Conservation (phyloP, 2,329 filamentous ascomycete genomes). For the Nemania sp. region DNA sequence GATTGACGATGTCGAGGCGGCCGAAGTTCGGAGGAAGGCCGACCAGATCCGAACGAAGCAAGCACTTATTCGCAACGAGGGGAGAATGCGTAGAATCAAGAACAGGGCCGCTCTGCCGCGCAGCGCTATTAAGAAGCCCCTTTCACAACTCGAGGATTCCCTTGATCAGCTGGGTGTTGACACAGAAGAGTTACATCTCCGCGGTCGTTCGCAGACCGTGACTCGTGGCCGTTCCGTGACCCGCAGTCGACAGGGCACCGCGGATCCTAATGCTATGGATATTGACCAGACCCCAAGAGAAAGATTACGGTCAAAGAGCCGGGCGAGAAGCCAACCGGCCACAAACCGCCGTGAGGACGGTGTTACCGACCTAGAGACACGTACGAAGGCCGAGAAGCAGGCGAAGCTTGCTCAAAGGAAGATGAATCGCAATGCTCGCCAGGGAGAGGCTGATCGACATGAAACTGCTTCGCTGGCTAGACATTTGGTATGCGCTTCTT, state of each 20-base stretch:
- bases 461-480: conserved; percentile 79
- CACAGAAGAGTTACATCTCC: conserved; percentile 72
- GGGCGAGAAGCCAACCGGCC: conserved; percentile 64
- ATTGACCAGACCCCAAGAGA: conserved; percentile 62
- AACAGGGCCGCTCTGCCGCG: conserved; percentile 94
- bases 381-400: conserved; percentile 82
- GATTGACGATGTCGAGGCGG: conserved; percentile 86
- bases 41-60: conserved; percentile 96
- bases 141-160: conserved; percentile 84
- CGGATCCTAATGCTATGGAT: conserved; percentile 77
- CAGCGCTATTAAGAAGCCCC: conserved; percentile 76
- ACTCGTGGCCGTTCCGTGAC: conserved; percentile 72
- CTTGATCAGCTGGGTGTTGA: conserved; percentile 87
- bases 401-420: conserved; percentile 93
- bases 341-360: conserved; percentile 76
- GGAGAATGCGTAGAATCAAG: conserved; percentile 96
- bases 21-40: conserved; percentile 87
- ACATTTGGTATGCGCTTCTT: conserved; percentile 70
- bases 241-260: conserved; percentile 65
- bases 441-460: conserved; percentile 96
- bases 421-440: conserved; percentile 97
- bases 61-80: conserved; percentile 88
- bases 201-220: conserved; percentile 70
- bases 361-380: conserved; percentile 68
- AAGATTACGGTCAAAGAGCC: conserved; percentile 74